These are phyloP conservation scores for Leishmania aethiopica DNA, from an alignment of 208 protist species.

Conservation along the genomic window DNA sequence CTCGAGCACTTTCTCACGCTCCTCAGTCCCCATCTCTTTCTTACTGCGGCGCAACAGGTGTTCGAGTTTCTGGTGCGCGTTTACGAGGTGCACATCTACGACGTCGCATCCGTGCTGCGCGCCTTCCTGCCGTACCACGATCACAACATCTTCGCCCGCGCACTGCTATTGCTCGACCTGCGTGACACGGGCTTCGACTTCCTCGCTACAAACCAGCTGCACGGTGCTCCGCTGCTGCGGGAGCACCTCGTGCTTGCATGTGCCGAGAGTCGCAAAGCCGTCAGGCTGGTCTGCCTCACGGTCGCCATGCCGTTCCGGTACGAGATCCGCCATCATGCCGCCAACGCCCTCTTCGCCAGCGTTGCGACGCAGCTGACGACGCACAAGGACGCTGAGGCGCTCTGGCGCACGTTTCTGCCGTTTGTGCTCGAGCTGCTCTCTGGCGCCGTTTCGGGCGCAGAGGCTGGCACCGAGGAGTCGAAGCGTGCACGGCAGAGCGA, in stretches of 20 bases:
- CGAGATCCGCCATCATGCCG: constrained; percentile 64
- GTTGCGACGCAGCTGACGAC: constrained; percentile 63
- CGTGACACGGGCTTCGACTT: constrained; percentile 89
- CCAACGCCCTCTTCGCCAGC: constrained; percentile 80
- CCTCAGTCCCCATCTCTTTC: constrained; percentile 84
- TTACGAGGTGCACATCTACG: constrained; percentile 87
- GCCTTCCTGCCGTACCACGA: constrained; percentile 89
- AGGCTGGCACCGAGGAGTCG: constrained; percentile 27
- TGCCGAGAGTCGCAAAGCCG: constrained; percentile 70
- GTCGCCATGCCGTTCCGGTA: constrained; percentile 54
- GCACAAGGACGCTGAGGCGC: constrained; percentile 60
- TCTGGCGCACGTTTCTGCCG: constrained; percentile 78
- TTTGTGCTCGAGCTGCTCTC: constrained; percentile 75
- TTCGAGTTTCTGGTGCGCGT: constrained; percentile 88
- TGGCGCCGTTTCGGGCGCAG: constrained; percentile 28
- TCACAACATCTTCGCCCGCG: constrained; percentile 82
- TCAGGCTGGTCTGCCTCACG: constrained; percentile 69
- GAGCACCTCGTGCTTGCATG: constrained; percentile 76
- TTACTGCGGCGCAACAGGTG: constrained; percentile 85
- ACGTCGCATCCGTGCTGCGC: constrained; percentile 66
- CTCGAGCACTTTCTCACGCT: constrained; percentile 77
- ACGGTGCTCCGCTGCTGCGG: constrained; percentile 73
- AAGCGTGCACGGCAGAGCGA: constrained; percentile 16
- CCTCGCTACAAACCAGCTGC: constrained; percentile 76
- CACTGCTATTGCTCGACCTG: constrained; percentile 79